A percentile compares a stretch with the other conserved stretches of the same genome.
Conservation (phyloP, 306 rosid species). For the Sphenostylis stenocarpa region DNA sequence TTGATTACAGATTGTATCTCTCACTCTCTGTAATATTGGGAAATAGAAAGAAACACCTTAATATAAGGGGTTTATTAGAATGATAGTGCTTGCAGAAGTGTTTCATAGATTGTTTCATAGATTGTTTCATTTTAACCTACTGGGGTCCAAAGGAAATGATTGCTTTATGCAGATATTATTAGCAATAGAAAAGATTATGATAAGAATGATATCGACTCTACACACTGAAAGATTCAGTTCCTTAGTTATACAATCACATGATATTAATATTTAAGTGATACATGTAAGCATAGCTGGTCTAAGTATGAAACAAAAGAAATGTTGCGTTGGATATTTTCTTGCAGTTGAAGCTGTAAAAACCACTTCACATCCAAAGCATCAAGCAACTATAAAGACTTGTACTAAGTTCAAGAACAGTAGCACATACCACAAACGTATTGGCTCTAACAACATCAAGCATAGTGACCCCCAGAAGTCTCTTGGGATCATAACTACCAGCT, state of each 20-base stretch:
- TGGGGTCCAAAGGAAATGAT: too few species aligned
- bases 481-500: constrained; percentile 87
- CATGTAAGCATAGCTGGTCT: background rate
- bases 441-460: constrained; percentile 96
- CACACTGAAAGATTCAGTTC: too few species aligned
- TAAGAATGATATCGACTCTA: too few species aligned
- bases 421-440: constrained; percentile 83
- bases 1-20: background rate
- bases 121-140: too few species aligned
- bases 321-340: constrained; percentile 1
- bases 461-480: constrained; percentile 83
- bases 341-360: background rate
- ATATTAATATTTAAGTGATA: background rate
- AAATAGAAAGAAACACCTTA: too few species aligned
- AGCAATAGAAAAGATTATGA: too few species aligned
- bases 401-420: constrained; percentile 9
- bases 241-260: background rate
- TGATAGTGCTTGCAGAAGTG: too few species aligned
- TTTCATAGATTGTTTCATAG: too few species aligned
- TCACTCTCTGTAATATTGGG: background rate
- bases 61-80: too few species aligned
- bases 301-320: constrained; percentile 6
- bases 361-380: constrained; percentile 19
- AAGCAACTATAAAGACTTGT: background rate
- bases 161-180: too few species aligned